phyloP scores from a whole-genome alignment of 257 asterid species.

The Forsythia suspensa region DNA sequence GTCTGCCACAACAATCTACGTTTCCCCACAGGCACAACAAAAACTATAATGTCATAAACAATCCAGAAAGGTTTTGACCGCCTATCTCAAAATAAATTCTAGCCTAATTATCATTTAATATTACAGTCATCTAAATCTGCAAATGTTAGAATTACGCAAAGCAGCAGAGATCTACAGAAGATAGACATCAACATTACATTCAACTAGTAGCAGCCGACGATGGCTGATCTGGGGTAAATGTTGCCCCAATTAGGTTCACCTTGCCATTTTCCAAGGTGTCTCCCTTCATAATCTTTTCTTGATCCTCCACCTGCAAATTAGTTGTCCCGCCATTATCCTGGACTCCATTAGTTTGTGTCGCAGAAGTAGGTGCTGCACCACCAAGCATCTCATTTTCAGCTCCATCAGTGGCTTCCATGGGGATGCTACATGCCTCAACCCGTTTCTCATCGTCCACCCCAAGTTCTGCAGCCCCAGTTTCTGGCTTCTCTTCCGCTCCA shows the following conservation, averaged over 20 bases:
- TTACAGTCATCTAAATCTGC: background rate
- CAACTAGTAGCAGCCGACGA: slow-evolving; percentile 72
- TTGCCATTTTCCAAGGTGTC: slow-evolving; percentile 40
- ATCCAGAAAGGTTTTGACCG: background rate
- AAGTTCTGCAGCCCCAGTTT: slow-evolving; percentile 15
- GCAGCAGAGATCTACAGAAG: background rate
- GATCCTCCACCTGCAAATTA: slow-evolving; percentile 31
- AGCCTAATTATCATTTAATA: background rate
- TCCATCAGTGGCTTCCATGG: slow-evolving; percentile 10
- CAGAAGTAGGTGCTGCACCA: background rate
- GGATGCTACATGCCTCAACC: slow-evolving; percentile 11
- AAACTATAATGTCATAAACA: background rate
- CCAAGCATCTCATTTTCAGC: slow-evolving; percentile 6
- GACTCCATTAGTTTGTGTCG: slow-evolving; percentile 7
- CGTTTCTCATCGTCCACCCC: slow-evolving; percentile 17
- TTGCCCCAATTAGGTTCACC: slow-evolving; percentile 38
- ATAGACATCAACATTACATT: slow-evolving; percentile 22
- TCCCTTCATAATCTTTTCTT: slow-evolving; percentile 36
- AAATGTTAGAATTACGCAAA: background rate
- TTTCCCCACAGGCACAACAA: background rate
- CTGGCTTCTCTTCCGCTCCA: slow-evolving; percentile 18
- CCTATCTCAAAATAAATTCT: background rate
- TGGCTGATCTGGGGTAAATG: slow-evolving; percentile 47
- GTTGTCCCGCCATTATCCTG: slow-evolving; percentile 23
- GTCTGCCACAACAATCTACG: background rate